These are phyloP conservation scores for Cystofilobasidium bisporidii DNA, from an alignment of 768 basidiomycete genomes.

Conservation along the genomic window DNA sequence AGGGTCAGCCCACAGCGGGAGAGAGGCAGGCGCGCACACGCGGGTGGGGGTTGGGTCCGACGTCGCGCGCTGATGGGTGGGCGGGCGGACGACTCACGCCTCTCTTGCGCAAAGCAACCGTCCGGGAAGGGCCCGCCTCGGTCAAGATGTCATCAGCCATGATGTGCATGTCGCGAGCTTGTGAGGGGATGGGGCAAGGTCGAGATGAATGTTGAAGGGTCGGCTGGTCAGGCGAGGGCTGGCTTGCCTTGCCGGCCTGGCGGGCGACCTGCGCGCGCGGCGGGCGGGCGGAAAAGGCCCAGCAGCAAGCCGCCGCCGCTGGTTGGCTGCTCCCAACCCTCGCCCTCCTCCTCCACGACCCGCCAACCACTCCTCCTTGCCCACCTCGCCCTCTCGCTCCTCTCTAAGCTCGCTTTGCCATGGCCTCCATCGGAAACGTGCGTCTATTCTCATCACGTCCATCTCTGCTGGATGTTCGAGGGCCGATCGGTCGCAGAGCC, in stretches of 20 bases:
- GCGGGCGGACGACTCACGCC: neutral
- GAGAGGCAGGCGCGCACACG: no score
- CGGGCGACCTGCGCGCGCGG: neutral
- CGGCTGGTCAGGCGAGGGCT: no score
- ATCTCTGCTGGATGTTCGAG: no score
- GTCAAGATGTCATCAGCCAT: no score
- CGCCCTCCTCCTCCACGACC: no score
- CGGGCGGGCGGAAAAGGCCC: neutral
- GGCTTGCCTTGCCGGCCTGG: no score
- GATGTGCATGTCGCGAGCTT: no score
- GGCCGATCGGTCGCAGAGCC: no score
- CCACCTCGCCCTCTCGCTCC: neutral
- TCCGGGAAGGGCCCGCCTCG: neutral
- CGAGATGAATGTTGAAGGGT: no score
- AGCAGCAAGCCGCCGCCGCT: neutral
- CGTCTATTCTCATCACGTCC: neutral
- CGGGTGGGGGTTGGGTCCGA: no score
- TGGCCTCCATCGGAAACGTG: slow-evolving; percentile 2
- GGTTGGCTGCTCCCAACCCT: neutral
- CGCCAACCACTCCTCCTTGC: neutral
- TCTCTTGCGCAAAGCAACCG: neutral
- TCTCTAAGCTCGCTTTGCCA: neutral
- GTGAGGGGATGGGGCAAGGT: no score
- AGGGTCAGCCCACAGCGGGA: no score
- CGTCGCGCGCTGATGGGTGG: neutral